Conservation (phyloP, 2,329 filamentous ascomycete species). For the Paecilomyces sp. region DNA sequence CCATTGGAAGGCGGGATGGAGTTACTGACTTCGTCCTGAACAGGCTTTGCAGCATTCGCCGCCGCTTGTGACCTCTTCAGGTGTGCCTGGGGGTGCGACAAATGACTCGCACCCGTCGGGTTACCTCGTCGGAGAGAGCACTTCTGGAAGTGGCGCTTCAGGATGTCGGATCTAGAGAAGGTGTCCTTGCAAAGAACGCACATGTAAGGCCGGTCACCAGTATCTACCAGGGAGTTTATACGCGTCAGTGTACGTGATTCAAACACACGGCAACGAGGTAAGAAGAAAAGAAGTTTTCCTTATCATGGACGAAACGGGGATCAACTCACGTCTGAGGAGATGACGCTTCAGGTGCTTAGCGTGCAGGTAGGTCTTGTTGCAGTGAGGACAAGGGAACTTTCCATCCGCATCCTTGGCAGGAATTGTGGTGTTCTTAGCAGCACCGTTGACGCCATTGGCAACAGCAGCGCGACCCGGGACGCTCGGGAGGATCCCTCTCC, state of each 20-base stretch:
- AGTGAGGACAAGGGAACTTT: slow-evolving; percentile 96
- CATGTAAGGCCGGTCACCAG: slow-evolving; percentile 95
- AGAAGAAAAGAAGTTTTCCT: background rate
- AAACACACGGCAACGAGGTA: slow-evolving; percentile 1
- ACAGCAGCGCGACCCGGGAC: slow-evolving; percentile 79
- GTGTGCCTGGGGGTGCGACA: slow-evolving; percentile 87
- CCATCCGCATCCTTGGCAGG: slow-evolving; percentile 94
- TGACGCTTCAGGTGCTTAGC: slow-evolving; percentile 97
- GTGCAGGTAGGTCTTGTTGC: slow-evolving; percentile 96
- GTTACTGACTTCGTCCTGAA: slow-evolving; percentile 40
- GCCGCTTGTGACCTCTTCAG: slow-evolving; percentile 62
- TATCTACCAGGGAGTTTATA: slow-evolving; percentile 54
- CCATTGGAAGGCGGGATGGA: slow-evolving; percentile 36
- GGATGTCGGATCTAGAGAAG: slow-evolving; percentile 93
- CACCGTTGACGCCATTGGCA: slow-evolving; percentile 52
- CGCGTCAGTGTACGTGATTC: slow-evolving; percentile 11
- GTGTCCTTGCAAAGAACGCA: slow-evolving; percentile 97
- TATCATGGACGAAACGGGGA: background rate
- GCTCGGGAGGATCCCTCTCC: slow-evolving; percentile 84
- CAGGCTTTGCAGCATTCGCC: slow-evolving; percentile 32
- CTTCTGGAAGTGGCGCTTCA: slow-evolving; percentile 99
- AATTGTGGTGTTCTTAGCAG: slow-evolving; percentile 72
- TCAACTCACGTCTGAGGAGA: slow-evolving; percentile 81
- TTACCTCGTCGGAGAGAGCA: slow-evolving; percentile 95
- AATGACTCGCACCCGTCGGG: slow-evolving; percentile 86